Evolutionary conservation across 768 basidiomycete genomes (phyloP), one percentile per base, ranked within the genome.

Genomic region (Phlegmacium glaucopus): DNA sequence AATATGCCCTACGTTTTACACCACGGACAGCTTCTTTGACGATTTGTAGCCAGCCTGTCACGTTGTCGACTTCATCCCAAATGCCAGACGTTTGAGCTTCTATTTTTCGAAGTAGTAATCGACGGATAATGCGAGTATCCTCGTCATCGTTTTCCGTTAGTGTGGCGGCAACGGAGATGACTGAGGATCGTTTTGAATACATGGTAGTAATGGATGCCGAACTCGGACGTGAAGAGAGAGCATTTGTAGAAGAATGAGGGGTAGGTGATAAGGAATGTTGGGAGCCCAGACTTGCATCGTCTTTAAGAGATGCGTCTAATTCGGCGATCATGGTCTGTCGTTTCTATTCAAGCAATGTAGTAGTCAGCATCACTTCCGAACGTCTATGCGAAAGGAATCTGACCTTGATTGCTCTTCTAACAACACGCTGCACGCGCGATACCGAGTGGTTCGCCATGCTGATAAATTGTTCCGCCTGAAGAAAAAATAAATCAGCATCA

Each of bases 101-200:
- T 45, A 89, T 76, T 65, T 87, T 87, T 39, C 82, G 76, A 34
- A 80, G 62, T 16, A 88, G 56, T n/a, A 90, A 61, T 13, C 83
- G 72, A 11, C 84, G 82, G 29, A 87, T 68, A 22, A 74, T 71
- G 29, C 77, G 75, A 9, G 72, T 75, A 50, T 88, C 87, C 40
- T 87, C 79, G 46, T 85, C 85, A 51, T 81, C 82, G 30, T 74
- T 67, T 39, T 77, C 77, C 1, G 74, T 74, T 3, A 78, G 53
- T 0, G 79, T 78, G 4, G 70, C 71, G 6, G 77, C 68, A 26
- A 80, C 59, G 3, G 83, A 80, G n/a, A 70, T 48, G 40, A 67
- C 58, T n/a, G 69, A 67, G 7, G 75, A 76, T 8, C 66, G 59
- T 8, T 64, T 61, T 3, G 74, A 75, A 42, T 70, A 70, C 32